Conservation (phyloP, 2,329 filamentous ascomycete species). For the Fusarium siculi region DNA sequence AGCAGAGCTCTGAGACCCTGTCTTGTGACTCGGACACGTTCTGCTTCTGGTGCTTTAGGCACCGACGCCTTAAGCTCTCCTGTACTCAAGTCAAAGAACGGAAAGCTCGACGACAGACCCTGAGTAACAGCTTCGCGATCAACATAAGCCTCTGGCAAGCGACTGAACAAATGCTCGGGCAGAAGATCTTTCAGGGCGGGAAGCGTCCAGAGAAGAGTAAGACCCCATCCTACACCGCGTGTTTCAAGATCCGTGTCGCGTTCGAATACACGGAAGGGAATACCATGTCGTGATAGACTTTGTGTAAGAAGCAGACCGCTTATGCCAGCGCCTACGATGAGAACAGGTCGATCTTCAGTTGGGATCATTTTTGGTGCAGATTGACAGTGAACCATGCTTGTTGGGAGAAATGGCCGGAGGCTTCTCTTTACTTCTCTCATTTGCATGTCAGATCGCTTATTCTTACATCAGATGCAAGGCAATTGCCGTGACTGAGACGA, state of each 20-base stretch:
- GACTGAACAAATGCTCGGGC: constrained; percentile 56
- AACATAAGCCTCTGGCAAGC: constrained; percentile 63
- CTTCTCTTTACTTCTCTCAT: neutral
- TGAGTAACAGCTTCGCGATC: constrained; percentile 60
- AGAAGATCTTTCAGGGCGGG: constrained; percentile 62
- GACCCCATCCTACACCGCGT: constrained; percentile 68
- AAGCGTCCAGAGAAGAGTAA: constrained; percentile 72
- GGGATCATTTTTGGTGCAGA: too few relatives aligned
- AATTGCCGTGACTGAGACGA: neutral
- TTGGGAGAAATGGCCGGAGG: rapidly evolving
- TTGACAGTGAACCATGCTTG: too few relatives aligned
- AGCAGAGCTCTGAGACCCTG: constrained; percentile 59
- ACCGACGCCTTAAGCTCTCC: constrained; percentile 55
- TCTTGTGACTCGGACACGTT: constrained; percentile 60
- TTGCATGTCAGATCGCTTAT: neutral
- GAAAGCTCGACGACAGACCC: constrained; percentile 60
- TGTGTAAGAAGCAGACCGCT: constrained; percentile 53
- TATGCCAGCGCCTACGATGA: constrained; percentile 53
- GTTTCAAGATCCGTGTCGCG: constrained; percentile 59
- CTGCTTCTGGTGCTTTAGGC: constrained; percentile 56
- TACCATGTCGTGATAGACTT: constrained; percentile 44
- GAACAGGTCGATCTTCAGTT: constrained; percentile 35
- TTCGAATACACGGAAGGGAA: constrained; percentile 63
- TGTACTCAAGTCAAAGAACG: constrained; percentile 66
- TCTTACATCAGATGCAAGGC: neutral